phyloP scores from a whole-genome alignment of 2,329 filamentous ascomycete species.

The Pyrenochaeta sp. region DNA sequence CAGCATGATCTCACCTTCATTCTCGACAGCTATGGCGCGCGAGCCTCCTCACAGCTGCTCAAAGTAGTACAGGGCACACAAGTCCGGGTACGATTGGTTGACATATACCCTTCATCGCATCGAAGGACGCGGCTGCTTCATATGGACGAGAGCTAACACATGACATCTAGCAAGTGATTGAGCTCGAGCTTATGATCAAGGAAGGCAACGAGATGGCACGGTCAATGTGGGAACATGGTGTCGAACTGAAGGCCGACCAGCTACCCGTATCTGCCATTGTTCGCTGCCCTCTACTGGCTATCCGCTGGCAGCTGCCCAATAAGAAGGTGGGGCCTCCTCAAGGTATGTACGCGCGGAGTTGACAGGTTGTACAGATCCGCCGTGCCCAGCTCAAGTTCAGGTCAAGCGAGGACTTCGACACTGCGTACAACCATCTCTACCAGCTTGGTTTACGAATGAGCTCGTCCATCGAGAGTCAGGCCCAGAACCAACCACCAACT shows the following conservation, averaged over 20 bases:
- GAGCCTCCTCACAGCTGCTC: constrained; percentile 41
- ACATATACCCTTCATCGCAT: background rate
- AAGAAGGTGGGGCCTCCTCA: constrained; percentile 38
- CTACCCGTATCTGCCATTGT: constrained; percentile 56
- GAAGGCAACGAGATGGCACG: constrained; percentile 28
- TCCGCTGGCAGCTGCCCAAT: constrained; percentile 51
- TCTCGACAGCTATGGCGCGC: constrained; percentile 42
- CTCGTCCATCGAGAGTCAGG: constrained; percentile 12
- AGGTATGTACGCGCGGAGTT: constrained; percentile 2
- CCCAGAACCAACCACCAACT: constrained; percentile 20
- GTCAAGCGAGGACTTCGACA: constrained; percentile 49
- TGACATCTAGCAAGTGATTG: constrained; percentile 29
- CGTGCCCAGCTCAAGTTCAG: constrained; percentile 57
- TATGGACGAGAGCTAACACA: constrained; percentile 11
- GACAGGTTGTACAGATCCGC: constrained; percentile 45
- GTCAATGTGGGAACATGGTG: constrained; percentile 31
- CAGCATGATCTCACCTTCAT: constrained; percentile 42
- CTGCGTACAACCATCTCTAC: constrained; percentile 42
- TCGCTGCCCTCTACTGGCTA: constrained; percentile 50
- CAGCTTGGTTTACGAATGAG: constrained; percentile 45
- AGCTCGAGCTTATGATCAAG: constrained; percentile 34
- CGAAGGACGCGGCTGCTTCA: background rate
- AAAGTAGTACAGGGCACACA: constrained; percentile 53
- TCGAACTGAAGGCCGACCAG: constrained; percentile 48
- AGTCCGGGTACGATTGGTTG: constrained; percentile 50